A percentile compares a stretch with the other conserved stretches of the same genome.
Conservation (phyloP, 1,284 basidiomycete genomes). For the Phylloboletellus chloephorus region DNA sequence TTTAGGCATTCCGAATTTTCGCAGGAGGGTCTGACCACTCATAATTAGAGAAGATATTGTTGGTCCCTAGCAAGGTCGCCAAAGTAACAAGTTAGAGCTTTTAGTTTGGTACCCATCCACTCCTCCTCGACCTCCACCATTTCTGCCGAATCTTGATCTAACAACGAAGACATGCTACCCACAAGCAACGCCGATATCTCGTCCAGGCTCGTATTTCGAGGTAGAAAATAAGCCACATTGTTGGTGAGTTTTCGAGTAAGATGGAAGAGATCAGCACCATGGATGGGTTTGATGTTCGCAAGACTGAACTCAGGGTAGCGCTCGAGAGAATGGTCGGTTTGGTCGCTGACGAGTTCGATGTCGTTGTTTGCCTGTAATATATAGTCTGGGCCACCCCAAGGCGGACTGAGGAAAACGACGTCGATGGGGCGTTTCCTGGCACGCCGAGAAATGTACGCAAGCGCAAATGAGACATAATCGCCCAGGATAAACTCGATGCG, state of each 20-base stretch:
- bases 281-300: slow-evolving; percentile 70
- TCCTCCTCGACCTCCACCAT: slow-evolving; percentile 81
- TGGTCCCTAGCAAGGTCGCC: slow-evolving; percentile 68
- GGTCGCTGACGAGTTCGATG: slow-evolving; percentile 15
- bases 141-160: slow-evolving; percentile 33
- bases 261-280: slow-evolving; percentile 75
- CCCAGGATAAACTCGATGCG: slow-evolving; percentile 90
- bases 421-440: slow-evolving; percentile 53
- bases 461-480: slow-evolving; percentile 81
- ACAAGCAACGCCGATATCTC: slow-evolving; percentile 63
- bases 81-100: slow-evolving; percentile 79
- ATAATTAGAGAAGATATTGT: slow-evolving; percentile 46
- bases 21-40: no score
- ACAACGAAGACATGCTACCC: slow-evolving; percentile 1
- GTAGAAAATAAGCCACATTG: slow-evolving; percentile 88
- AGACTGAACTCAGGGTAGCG: slow-evolving; percentile 63
- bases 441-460: slow-evolving; percentile 43
- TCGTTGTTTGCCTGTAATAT: slow-evolving; percentile 35
- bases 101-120: slow-evolving; percentile 83
- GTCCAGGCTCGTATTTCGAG: slow-evolving; percentile 72
- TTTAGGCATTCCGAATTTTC: no score
- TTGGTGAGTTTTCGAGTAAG: slow-evolving; percentile 65
- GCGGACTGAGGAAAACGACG: slow-evolving; percentile 87
- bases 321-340: slow-evolving; percentile 9
- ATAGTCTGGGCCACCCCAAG: slow-evolving; percentile 86